These are phyloP conservation scores for Fusarium kyushuense DNA, from an alignment of 2,329 filamentous ascomycete genomes.

Conservation along the genomic window DNA sequence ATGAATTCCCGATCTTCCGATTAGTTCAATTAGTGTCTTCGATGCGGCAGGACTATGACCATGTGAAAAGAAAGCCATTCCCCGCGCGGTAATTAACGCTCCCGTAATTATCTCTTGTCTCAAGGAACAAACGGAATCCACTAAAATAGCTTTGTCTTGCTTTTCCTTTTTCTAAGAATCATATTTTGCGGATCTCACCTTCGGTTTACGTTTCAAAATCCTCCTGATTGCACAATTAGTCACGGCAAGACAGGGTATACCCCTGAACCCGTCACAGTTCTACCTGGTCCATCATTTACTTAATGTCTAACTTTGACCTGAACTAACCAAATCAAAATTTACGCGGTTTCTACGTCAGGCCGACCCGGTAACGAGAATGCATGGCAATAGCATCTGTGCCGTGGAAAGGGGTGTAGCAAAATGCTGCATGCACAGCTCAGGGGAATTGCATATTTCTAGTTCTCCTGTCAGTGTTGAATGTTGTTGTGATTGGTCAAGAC, in stretches of 20 bases:
- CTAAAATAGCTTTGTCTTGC: background rate
- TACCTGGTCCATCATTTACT: background rate
- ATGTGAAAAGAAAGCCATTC: background rate
- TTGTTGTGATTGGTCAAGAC: background rate
- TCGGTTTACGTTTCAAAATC: constrained; percentile 9
- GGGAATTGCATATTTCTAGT: background rate
- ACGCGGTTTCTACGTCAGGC: background rate
- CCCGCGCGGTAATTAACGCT: background rate
- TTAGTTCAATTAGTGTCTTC: background rate
- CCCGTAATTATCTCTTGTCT: background rate
- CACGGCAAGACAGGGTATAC: background rate
- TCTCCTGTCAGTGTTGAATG: background rate
- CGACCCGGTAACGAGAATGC: background rate
- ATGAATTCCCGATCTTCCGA: constrained; percentile 16
- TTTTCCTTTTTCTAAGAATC: background rate
- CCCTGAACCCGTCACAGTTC: background rate
- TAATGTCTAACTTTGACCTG: background rate
- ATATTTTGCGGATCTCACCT: background rate
- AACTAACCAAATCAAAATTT: background rate
- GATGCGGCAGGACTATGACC: background rate
- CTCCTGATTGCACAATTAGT: background rate
- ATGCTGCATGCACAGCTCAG: background rate
- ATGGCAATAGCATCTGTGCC: background rate
- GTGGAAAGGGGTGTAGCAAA: background rate
- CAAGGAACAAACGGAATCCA: background rate